Conservation (phyloP, 495 filamentous ascomycete genomes). For the Hamigera avellanea region DNA sequence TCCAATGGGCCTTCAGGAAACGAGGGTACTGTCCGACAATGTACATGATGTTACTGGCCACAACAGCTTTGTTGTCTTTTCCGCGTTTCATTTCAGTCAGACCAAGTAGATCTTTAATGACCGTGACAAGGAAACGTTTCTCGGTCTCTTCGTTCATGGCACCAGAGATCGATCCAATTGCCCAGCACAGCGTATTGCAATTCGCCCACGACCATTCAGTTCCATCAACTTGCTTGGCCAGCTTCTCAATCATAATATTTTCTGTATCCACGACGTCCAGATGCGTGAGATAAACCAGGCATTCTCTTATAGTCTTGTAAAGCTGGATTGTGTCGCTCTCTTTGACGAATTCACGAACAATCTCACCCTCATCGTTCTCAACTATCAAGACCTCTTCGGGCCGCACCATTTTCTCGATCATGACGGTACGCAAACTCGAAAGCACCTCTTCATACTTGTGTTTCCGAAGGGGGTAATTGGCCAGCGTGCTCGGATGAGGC, state of each 20-base stretch:
- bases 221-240: constrained; percentile 87
- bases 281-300: constrained; percentile 94
- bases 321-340: constrained; percentile 98
- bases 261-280: constrained; percentile 96
- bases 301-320: constrained; percentile 97
- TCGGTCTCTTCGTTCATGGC: constrained; percentile 99
- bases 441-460: constrained; percentile 94
- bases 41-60: constrained; percentile 99
- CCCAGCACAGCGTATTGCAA: constrained; percentile 99
- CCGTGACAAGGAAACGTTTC: constrained; percentile 94
- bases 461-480: constrained; percentile 84
- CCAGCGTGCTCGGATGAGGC: constrained; percentile 67
- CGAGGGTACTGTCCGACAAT: constrained; percentile 98
- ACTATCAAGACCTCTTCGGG: constrained; percentile 99
- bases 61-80: constrained; percentile 98
- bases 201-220: constrained; percentile 98
- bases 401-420: constrained; percentile 99
- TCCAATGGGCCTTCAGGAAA: constrained; percentile 98
- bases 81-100: constrained; percentile 98
- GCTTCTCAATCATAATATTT: constrained; percentile 97
- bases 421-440: constrained; percentile 86
- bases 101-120: constrained; percentile 97
- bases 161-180: constrained; percentile 94
- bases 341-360: constrained; percentile 97
- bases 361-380: constrained; percentile 98